phyloP scores from a whole-genome alignment of 108 stramenopile species.

The Nannochloropsis gaditana region DNA sequence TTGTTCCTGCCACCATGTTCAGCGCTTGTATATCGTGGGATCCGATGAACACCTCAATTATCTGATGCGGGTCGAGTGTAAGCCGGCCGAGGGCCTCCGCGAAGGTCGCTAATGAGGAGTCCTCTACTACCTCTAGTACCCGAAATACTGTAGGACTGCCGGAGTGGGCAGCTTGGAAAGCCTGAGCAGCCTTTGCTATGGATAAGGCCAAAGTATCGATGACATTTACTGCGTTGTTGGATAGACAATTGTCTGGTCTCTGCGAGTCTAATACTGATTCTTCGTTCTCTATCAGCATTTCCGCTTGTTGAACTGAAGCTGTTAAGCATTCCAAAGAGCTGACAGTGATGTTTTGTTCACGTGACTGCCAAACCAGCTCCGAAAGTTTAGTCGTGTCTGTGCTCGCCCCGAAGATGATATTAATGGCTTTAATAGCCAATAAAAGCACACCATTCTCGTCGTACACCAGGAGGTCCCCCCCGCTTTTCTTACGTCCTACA shows the following conservation, averaged over 20 bases:
- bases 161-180: neutral
- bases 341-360: neutral
- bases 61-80: neutral
- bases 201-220: neutral
- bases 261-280: neutral
- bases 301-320: neutral
- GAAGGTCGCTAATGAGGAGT: neutral
- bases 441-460: neutral
- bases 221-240: neutral
- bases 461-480: neutral
- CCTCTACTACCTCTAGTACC: neutral
- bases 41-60: constrained; percentile 8
- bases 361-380: constrained; percentile 13
- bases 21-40: constrained; percentile 1
- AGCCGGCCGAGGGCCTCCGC: neutral
- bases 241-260: neutral
- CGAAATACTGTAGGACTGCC: neutral
- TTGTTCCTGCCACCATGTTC: neutral
- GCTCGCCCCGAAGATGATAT: constrained; percentile 9
- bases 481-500: neutral
- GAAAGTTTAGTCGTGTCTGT: neutral
- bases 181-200: neutral
- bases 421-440: neutral
- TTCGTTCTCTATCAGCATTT: neutral
- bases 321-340: neutral